A percentile compares a stretch with the other conserved stretches of the same genome.
Conservation (phyloP, 495 filamentous ascomycete genomes). For the Bacidia rubella region DNA sequence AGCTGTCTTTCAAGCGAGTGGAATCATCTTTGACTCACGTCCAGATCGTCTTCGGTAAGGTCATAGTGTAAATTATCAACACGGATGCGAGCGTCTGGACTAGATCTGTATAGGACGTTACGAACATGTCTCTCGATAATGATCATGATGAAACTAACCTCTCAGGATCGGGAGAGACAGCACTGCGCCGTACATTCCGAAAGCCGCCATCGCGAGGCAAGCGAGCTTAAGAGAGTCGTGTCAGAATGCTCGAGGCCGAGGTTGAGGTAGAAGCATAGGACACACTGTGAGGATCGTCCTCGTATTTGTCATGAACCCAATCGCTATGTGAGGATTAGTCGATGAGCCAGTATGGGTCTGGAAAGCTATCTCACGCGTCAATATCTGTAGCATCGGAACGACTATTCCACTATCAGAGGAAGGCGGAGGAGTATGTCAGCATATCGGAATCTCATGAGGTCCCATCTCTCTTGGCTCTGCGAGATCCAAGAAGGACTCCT, state of each 20-base stretch:
- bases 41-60: constrained; percentile 71
- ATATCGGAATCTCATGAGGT: constrained; percentile 30
- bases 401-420: constrained; percentile 37
- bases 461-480: not conserved
- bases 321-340: constrained; percentile 38
- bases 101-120: constrained; percentile 23
- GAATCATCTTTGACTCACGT: constrained; percentile 36
- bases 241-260: not conserved
- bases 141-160: constrained; percentile 30
- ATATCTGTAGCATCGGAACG: constrained; percentile 40
- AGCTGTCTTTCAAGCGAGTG: not conserved
- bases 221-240: constrained; percentile 15
- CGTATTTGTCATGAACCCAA: constrained; percentile 83
- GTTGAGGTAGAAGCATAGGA: constrained; percentile 21
- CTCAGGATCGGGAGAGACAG: constrained; percentile 35
- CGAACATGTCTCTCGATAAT: constrained; percentile 5
- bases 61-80: constrained; percentile 94
- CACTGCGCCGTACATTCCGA: constrained; percentile 25
- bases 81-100: constrained; percentile 55
- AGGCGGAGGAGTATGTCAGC: constrained; percentile 33
- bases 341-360: not conserved
- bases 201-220: constrained; percentile 27
- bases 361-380: constrained; percentile 33
- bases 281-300: constrained; percentile 45
- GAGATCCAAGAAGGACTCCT: constrained; percentile 25